phyloP scores from a whole-genome alignment of 208 protist species.

The Trypanosoma mega region DNA sequence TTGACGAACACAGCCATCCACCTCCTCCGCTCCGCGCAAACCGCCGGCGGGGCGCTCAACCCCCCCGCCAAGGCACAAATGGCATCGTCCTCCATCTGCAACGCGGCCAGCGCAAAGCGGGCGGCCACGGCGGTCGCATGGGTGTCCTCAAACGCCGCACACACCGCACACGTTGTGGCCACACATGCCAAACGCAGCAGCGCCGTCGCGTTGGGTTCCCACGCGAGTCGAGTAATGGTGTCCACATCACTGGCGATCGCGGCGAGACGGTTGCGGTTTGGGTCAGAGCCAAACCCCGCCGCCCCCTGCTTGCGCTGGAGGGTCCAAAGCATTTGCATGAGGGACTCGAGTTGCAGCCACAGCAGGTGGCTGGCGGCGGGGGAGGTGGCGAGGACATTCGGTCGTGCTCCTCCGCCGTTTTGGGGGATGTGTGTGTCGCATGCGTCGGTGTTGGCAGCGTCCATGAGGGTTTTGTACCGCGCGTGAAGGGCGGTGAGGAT shows the following conservation, averaged over 20 bases:
- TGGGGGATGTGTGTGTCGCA: background rate
- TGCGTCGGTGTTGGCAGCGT: conserved; percentile 18
- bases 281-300: conserved; percentile 7
- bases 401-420: background rate
- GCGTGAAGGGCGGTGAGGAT: conserved; percentile 38
- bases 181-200: conserved; percentile 57
- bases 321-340: conserved; percentile 74
- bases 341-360: conserved; percentile 67
- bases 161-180: conserved; percentile 42
- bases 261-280: conserved; percentile 37
- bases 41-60: conserved; percentile 22
- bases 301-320: conserved; percentile 67
- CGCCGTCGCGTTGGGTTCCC: conserved; percentile 43
- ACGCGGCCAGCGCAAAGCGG: conserved; percentile 48
- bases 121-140: conserved; percentile 40
- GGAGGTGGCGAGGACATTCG: conserved; percentile 26
- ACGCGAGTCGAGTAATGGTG: conserved; percentile 53
- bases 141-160: conserved; percentile 30
- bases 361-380: conserved; percentile 52
- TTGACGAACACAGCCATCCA: conserved; percentile 47
- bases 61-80: conserved; percentile 24
- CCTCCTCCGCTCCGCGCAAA: conserved; percentile 20
- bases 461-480: conserved; percentile 39
- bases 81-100: conserved; percentile 27
- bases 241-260: conserved; percentile 54